Conservation (phyloP, 441 rosid genomes). For the Adansonia madagascariensis region DNA sequence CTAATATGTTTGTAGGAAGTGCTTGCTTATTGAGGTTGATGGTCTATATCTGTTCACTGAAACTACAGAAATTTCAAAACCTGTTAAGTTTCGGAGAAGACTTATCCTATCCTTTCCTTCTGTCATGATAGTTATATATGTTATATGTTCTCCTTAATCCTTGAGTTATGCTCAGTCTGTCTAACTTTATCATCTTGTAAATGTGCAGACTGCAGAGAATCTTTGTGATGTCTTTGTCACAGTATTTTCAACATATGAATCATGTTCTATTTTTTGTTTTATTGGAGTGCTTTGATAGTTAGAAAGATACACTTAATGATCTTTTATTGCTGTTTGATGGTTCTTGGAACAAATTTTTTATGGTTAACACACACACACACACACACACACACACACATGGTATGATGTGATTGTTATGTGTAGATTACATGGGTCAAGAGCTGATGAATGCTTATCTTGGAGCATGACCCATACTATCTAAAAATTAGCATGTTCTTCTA, state of each 20-base stretch:
- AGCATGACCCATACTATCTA: background rate
- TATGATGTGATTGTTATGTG: background rate
- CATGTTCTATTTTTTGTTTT: background rate
- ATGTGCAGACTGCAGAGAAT: background rate
- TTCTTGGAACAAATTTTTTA: background rate
- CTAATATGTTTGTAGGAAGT: background rate
- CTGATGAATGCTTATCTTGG: background rate
- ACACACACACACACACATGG: background rate
- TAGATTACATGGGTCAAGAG: background rate
- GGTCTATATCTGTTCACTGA: background rate
- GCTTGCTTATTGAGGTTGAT: background rate
- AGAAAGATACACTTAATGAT: background rate
- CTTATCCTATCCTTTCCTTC: background rate
- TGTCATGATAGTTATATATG: background rate
- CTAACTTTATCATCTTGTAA: background rate
- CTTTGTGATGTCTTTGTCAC: background rate
- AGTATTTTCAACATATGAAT: background rate
- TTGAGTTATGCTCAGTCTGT: background rate
- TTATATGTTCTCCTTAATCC: background rate
- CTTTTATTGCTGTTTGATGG: background rate
- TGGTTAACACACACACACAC: background rate
- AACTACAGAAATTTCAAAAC: constrained; percentile 15
- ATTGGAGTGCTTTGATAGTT: constrained; percentile 13
- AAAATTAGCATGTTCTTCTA: background rate
- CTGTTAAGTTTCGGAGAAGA: background rate